Conservation (phyloP, 371 early-diverging fungal species). For the Syncephalis plumigaleata region DNA sequence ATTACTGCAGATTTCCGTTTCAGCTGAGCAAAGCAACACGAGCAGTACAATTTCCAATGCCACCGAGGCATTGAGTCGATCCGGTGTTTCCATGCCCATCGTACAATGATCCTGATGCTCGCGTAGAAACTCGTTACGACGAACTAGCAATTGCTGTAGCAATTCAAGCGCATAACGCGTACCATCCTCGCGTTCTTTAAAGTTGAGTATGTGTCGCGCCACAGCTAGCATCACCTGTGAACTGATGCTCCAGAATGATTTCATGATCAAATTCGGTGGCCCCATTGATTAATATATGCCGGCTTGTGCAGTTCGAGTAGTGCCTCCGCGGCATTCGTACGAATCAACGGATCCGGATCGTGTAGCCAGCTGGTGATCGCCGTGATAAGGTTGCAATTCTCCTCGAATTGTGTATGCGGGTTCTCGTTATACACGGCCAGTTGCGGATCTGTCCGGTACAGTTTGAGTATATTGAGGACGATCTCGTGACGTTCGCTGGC, state of each 20-base stretch:
- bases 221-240: conserved; percentile 31
- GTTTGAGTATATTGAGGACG: conserved; percentile 47
- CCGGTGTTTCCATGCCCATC: conserved; percentile 33
- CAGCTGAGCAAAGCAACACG: conserved; percentile 55
- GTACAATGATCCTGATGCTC: conserved; percentile 19
- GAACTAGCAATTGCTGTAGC: conserved; percentile 30
- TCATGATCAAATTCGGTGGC: conserved; percentile 31
- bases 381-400: conserved; percentile 38
- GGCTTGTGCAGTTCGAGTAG: conserved; percentile 40
- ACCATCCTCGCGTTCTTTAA: conserved; percentile 32
- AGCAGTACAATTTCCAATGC: conserved; percentile 61
- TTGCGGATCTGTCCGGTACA: conserved; percentile 53
- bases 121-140: conserved; percentile 43
- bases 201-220: conserved; percentile 25
- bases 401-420: conserved; percentile 24
- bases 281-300: conserved; percentile 40
- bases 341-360: conserved; percentile 36
- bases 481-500: conserved; percentile 48
- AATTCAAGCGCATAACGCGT: conserved; percentile 30
- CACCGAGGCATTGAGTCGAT: conserved; percentile 48
- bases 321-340: conserved; percentile 50
- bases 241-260: conserved; percentile 49
- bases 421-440: conserved; percentile 27
- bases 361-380: conserved; percentile 49
- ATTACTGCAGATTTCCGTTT: conserved; percentile 46